phyloP scores from a whole-genome alignment of 1,284 basidiomycete species.

The Pseudozyma tsukubaensis region DNA sequence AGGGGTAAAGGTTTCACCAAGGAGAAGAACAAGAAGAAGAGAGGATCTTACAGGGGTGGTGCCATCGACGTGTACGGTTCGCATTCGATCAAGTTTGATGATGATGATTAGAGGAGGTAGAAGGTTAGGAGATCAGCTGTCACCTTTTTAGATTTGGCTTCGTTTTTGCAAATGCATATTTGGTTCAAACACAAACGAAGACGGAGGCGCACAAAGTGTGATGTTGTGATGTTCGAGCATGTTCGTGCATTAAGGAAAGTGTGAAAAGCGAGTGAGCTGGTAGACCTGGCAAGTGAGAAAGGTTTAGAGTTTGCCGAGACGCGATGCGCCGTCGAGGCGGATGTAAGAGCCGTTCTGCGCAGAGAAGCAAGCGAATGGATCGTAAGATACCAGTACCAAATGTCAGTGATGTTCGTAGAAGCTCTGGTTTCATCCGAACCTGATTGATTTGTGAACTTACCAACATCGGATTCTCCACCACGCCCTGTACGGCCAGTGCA shows the following conservation, averaged over 20 bases:
- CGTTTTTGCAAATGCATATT: slow-evolving; percentile 1
- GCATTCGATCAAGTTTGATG: slow-evolving; percentile 67
- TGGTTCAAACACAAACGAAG: no score
- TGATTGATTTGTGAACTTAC: slow-evolving; percentile 39
- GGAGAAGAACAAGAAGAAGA: slow-evolving; percentile 99
- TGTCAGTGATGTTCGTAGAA: no score
- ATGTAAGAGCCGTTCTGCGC: slow-evolving; percentile 57
- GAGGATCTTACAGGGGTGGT: slow-evolving; percentile 73
- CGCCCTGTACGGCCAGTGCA: slow-evolving; percentile 57
- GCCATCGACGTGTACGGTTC: slow-evolving; percentile 62
- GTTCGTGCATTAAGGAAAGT: no score
- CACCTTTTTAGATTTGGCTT: not conserved
- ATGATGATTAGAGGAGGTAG: slow-evolving; percentile 56
- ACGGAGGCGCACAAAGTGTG: no score
- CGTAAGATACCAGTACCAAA: no score
- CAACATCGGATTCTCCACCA: slow-evolving; percentile 66
- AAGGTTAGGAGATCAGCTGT: not conserved
- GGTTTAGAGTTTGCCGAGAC: slow-evolving; percentile 64
- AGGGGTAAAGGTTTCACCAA: slow-evolving; percentile 94
- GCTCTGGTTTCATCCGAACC: no score
- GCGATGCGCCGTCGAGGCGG: slow-evolving; percentile 63
- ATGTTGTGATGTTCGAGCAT: slow-evolving; percentile 82
- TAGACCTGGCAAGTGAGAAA: slow-evolving; percentile 73
- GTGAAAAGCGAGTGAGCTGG: not conserved
- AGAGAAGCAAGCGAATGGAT: no score